Conservation (phyloP, 2,329 filamentous ascomycete species). For the Ciborinia camelliae region DNA sequence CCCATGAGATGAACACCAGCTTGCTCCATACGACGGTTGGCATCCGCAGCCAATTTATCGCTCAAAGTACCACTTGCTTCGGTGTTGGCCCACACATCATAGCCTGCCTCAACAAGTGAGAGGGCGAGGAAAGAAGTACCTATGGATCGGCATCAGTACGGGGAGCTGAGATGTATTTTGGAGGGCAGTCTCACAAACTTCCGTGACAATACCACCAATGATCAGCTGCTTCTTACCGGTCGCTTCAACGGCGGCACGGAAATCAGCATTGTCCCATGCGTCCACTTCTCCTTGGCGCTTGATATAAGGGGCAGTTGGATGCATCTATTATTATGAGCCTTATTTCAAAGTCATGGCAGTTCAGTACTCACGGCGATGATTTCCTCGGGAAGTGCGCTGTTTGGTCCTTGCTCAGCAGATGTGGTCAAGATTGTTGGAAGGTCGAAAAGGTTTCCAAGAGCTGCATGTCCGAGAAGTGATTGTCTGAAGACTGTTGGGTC, state of each 20-base stretch:
- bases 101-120: conserved; percentile 67
- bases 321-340: conserved; percentile 41
- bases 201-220: conserved; percentile 68
- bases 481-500: conserved; percentile 62
- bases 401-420: conserved; percentile 64
- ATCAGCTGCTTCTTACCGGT: conserved; percentile 68
- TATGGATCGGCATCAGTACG: conserved; percentile 24
- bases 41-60: conserved; percentile 56
- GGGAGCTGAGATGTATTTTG: background rate
- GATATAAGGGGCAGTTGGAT: conserved; percentile 64
- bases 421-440: conserved; percentile 68
- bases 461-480: conserved; percentile 65
- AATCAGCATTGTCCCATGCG: conserved; percentile 72
- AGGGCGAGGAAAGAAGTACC: conserved; percentile 69
- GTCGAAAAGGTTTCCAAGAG: conserved; percentile 62
- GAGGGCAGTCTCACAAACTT: conserved; percentile 55
- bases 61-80: conserved; percentile 68
- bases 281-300: conserved; percentile 69
- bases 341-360: no score
- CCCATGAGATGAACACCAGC: conserved; percentile 57
- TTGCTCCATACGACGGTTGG: conserved; percentile 63
- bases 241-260: conserved; percentile 61
- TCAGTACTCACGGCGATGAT: conserved; percentile 47
- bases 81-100: conserved; percentile 69
- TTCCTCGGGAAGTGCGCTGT: conserved; percentile 67